Evolutionary conservation across 805 yeast species (phyloP).

Genomic region (Ogataea nakhonphanomensis): DNA sequence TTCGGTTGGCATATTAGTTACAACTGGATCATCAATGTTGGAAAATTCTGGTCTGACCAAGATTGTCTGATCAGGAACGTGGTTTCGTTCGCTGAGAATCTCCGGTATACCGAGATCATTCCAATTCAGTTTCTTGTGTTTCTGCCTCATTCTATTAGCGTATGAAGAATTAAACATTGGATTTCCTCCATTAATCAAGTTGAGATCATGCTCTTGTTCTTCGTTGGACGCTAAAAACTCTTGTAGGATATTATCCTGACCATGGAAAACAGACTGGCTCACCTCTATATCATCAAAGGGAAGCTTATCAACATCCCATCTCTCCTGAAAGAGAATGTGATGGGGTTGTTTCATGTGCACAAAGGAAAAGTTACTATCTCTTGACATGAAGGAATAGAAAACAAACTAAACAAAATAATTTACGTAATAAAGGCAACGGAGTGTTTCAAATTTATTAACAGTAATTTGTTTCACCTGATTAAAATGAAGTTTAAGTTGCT

Average conservation of each 20-base stretch:
- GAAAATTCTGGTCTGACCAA: constrained; percentile 21
- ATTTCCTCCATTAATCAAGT: constrained; percentile 22
- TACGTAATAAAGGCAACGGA: background rate
- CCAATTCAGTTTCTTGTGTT: constrained; percentile 30
- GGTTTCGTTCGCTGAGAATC: constrained; percentile 15
- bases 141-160: constrained; percentile 25
- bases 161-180: constrained; percentile 30
- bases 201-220: constrained; percentile 27
- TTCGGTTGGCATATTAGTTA: constrained; percentile 1
- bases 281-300: constrained; percentile 34
- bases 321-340: constrained; percentile 31
- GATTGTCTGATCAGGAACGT: constrained; percentile 26
- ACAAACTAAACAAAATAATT: background rate
- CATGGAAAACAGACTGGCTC: constrained; percentile 16
- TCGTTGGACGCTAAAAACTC: constrained; percentile 28
- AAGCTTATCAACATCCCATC: constrained; percentile 31
- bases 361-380: constrained; percentile 29
- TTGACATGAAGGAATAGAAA: constrained; percentile 17
- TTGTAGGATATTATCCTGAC: constrained; percentile 25
- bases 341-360: constrained; percentile 31
- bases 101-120: constrained; percentile 28
- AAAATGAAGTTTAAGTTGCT: constrained; percentile 1
- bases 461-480: background rate
- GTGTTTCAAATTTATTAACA: constrained; percentile 4
- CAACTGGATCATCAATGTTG: constrained; percentile 12